A percentile compares a stretch with the other conserved stretches of the same genome.
Conservation (phyloP, 441 rosid genomes). For the Cnidoscolus chayamansa region DNA sequence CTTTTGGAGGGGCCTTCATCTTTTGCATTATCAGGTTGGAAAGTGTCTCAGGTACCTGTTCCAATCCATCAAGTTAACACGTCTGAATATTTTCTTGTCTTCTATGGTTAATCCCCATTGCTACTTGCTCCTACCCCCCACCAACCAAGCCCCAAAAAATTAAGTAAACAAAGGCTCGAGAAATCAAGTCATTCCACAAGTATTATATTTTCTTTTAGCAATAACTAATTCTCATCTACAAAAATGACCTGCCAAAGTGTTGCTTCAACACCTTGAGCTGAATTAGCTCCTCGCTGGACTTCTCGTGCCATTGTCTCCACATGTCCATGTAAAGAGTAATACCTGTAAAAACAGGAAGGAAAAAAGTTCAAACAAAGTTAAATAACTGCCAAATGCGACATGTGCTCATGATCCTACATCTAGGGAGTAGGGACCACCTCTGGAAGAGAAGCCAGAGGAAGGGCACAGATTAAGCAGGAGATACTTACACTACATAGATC, state of each 20-base stretch:
- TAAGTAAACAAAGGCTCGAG: neutral
- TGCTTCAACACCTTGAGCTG: conserved; percentile 72
- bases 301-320: conserved; percentile 86
- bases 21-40: conserved; percentile 57
- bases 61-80: conserved; percentile 16
- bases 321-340: conserved; percentile 70
- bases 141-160: neutral
- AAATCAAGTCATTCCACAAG: neutral
- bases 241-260: conserved; percentile 78
- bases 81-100: neutral
- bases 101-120: neutral
- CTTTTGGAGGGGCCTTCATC: conserved; percentile 51
- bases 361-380: neutral
- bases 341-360: conserved; percentile 32
- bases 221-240: neutral
- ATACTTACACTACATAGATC: conserved; percentile 67
- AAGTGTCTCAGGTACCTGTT: conserved; percentile 74
- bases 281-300: conserved; percentile 66
- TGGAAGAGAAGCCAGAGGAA: neutral
- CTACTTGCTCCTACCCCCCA: neutral
- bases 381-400: neutral
- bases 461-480: neutral
- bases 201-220: neutral
- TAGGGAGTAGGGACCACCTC: neutral
- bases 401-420: neutral